Evolutionary conservation across 495 filamentous ascomycete genomes (phyloP).

Genomic region (Chaetomium fimeti): DNA sequence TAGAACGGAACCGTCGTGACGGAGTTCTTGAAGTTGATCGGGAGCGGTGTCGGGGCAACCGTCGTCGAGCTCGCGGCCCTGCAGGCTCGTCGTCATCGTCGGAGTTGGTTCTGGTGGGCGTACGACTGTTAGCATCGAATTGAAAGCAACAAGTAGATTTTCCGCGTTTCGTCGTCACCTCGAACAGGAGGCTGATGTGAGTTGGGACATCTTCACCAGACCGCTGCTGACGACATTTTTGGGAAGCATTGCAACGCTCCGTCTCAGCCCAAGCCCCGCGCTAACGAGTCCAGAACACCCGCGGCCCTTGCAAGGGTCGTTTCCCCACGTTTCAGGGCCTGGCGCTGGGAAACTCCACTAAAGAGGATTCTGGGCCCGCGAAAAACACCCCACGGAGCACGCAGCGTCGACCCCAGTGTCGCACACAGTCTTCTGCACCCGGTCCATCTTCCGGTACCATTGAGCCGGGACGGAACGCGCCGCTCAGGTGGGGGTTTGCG

Average conservation of each 20-base stretch:
- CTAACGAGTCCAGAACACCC: conserved; percentile 16
- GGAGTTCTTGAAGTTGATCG: conserved; percentile 64
- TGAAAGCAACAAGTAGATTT: background rate
- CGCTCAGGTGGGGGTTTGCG: conserved; percentile 17
- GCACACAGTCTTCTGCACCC: conserved; percentile 11
- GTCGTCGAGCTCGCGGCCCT: conserved; percentile 38
- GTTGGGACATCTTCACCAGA: background rate
- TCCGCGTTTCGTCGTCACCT: too few relatives aligned
- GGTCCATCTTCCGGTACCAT: conserved; percentile 8
- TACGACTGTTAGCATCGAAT: background rate
- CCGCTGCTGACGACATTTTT: conserved; percentile 24
- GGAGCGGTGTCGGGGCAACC: conserved; percentile 47
- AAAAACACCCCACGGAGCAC: conserved; percentile 4
- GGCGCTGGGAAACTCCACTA: conserved; percentile 12
- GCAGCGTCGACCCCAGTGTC: background rate
- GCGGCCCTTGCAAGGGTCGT: conserved; percentile 12
- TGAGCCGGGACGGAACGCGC: conserved; percentile 10
- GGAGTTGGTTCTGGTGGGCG: conserved; percentile 3
- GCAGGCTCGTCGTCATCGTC: conserved; percentile 39
- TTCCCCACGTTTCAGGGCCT: conserved; percentile 23
- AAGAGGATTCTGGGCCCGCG: background rate
- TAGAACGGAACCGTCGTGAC: conserved; percentile 70
- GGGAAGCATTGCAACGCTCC: conserved; percentile 3
- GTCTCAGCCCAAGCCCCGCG: conserved; percentile 18
- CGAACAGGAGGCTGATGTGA: background rate